phyloP scores from a whole-genome alignment of 106 monocot species.

The Agapanthus africanus region DNA sequence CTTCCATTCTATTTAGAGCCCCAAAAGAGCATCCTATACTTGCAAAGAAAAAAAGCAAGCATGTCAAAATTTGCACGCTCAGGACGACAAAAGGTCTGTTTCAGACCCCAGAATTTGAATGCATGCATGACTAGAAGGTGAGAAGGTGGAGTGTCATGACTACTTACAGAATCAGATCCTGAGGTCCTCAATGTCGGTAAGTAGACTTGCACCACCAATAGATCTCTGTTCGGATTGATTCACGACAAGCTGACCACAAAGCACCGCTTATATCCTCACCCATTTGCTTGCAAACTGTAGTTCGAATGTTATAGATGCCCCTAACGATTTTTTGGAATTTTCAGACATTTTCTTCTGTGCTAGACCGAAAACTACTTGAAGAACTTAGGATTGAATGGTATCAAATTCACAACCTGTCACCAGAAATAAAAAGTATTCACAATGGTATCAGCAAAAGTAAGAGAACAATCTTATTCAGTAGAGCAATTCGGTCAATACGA shows the following conservation, averaged over 20 bases:
- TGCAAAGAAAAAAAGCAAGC: too few species aligned
- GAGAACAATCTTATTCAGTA: too few species aligned
- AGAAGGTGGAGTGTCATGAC: too few species aligned
- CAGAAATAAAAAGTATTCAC: too few species aligned
- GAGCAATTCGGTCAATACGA: too few species aligned
- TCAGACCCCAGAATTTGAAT: too few species aligned
- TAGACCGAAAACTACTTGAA: slow-evolving; percentile 53
- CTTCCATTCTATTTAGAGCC: too few species aligned
- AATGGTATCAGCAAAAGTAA: too few species aligned
- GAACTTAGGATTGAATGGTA: slow-evolving; percentile 84
- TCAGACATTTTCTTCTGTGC: slow-evolving; percentile 45
- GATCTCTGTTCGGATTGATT: slow-evolving; percentile 61
- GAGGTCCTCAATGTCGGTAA: slow-evolving; percentile 89
- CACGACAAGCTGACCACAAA: slow-evolving; percentile 90
- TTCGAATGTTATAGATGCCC: slow-evolving; percentile 69
- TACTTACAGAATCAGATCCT: slow-evolving; percentile 34
- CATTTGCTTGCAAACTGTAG: slow-evolving; percentile 80
- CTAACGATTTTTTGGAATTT: slow-evolving; percentile 81
- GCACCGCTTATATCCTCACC: slow-evolving; percentile 98
- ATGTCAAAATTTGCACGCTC: too few species aligned
- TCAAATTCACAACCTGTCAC: slow-evolving; percentile 91
- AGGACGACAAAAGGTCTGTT: too few species aligned
- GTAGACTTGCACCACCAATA: slow-evolving; percentile 29
- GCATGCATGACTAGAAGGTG: too few species aligned
- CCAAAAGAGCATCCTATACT: too few species aligned